Percentiles rank a stretch among this genome's conserved stretches.
These are phyloP conservation scores for Dalbergia cultrata DNA, from an alignment of 306 rosid species.

Conservation along the genomic window DNA sequence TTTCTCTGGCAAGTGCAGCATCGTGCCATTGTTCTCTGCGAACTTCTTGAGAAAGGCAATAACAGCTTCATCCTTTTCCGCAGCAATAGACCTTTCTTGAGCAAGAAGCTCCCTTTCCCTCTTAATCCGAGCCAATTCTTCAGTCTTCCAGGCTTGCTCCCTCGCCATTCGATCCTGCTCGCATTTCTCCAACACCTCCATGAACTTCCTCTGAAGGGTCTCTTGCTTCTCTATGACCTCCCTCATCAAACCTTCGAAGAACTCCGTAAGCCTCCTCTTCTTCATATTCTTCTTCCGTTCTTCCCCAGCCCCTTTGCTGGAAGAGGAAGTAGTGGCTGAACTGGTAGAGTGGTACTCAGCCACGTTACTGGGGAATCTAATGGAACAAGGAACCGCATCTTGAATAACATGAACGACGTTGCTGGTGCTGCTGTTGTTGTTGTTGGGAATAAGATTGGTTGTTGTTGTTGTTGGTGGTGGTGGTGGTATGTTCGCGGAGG, in stretches of 20 bases:
- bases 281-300: slow-evolving; percentile 51
- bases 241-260: slow-evolving; percentile 71
- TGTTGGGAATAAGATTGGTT: background rate
- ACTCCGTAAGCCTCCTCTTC: slow-evolving; percentile 61
- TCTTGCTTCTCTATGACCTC: slow-evolving; percentile 80
- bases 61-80: slow-evolving; percentile 81
- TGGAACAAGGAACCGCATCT: slow-evolving; percentile 66
- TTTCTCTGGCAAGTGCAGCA: slow-evolving; percentile 44
- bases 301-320: slow-evolving; percentile 48
- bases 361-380: slow-evolving; percentile 50
- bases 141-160: slow-evolving; percentile 79
- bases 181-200: slow-evolving; percentile 71
- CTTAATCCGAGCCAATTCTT: slow-evolving; percentile 69
- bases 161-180: slow-evolving; percentile 75
- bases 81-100: slow-evolving; percentile 77
- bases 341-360: slow-evolving; percentile 48
- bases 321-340: slow-evolving; percentile 56
- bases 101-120: slow-evolving; percentile 68
- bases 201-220: slow-evolving; percentile 66
- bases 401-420: slow-evolving; percentile 38
- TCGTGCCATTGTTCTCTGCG: slow-evolving; percentile 52
- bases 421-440: background rate
- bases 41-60: slow-evolving; percentile 68
- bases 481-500: background rate
- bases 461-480: background rate